A percentile compares a stretch with the other conserved stretches of the same genome.
Conservation (phyloP, 257 asterid species). For the Solanum okadae region DNA sequence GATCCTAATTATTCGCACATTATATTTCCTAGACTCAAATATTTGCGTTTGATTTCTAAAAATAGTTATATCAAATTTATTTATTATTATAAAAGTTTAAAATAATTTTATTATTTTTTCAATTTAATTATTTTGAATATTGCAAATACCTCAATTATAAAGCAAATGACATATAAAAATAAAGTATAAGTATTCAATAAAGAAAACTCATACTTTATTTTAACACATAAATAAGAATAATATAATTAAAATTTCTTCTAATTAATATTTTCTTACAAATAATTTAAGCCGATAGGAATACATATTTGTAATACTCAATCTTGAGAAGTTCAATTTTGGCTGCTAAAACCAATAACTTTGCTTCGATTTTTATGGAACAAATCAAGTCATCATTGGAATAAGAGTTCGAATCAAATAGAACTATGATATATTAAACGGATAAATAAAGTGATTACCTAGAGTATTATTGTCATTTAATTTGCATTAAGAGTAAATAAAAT, state of each 20-base stretch:
- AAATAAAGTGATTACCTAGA: background rate
- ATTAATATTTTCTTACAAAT: background rate
- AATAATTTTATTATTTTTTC: background rate
- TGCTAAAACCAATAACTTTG: background rate
- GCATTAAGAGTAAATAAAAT: background rate
- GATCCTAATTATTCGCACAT: background rate
- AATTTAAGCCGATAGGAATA: background rate
- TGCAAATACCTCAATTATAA: too few relatives aligned
- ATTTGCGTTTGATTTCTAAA: too few relatives aligned
- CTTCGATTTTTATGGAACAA: background rate
- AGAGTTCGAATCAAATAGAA: background rate
- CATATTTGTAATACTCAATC: background rate
- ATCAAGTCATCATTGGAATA: background rate
- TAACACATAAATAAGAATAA: too few relatives aligned
- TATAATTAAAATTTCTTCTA: too few relatives aligned
- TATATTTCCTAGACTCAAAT: background rate
- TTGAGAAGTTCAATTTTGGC: background rate
- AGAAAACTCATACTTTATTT: too few relatives aligned
- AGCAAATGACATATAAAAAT: too few relatives aligned
- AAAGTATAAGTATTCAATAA: too few relatives aligned
- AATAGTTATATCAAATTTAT: too few relatives aligned
- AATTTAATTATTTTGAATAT: too few relatives aligned
- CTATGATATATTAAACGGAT: background rate
- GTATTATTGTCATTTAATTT: background rate
- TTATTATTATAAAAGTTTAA: background rate